Conservation (phyloP, 148 eudicot genomes). For the Polygonum aviculare region DNA sequence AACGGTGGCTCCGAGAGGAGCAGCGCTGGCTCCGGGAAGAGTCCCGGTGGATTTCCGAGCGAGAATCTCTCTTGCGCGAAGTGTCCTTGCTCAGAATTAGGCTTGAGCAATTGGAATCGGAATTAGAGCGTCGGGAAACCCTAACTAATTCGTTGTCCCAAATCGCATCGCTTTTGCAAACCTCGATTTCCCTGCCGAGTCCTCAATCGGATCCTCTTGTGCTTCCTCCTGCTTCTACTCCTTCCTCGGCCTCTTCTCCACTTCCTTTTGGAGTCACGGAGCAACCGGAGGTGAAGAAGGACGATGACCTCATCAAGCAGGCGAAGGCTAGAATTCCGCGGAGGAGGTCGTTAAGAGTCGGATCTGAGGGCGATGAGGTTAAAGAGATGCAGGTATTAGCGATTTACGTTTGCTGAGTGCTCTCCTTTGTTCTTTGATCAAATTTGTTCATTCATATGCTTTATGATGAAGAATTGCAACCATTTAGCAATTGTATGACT, state of each 20-base stretch:
- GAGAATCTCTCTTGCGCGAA: slow-evolving; percentile 45
- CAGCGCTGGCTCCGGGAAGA: slow-evolving; percentile 90
- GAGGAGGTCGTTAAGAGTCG: slow-evolving; percentile 38
- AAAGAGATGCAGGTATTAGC: slow-evolving; percentile 53
- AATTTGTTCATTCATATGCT: neutral
- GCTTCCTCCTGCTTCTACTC: slow-evolving; percentile 6
- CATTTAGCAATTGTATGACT: neutral
- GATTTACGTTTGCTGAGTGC: neutral
- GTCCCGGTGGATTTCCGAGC: slow-evolving; percentile 59
- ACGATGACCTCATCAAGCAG: neutral
- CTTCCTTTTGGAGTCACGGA: slow-evolving; percentile 10
- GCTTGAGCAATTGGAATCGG: slow-evolving; percentile 32
- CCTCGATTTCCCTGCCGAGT: slow-evolving; percentile 12
- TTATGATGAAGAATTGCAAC: neutral
- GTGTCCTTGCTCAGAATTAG: slow-evolving; percentile 33
- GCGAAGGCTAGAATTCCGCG: neutral
- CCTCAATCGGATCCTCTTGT: slow-evolving; percentile 7
- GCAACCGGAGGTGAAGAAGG: neutral
- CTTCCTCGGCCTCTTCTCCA: neutral
- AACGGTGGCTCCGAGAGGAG: slow-evolving; percentile 91
- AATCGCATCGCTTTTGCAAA: slow-evolving; percentile 34
- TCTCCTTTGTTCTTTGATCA: neutral
- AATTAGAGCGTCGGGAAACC: slow-evolving; percentile 26
- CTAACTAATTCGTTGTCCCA: slow-evolving; percentile 26
- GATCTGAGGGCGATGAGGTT: slow-evolving; percentile 77